Percentiles rank a stretch among this genome's conserved stretches.
Conservation (phyloP, 805 yeast species). For the Lipomyces oligophaga region DNA sequence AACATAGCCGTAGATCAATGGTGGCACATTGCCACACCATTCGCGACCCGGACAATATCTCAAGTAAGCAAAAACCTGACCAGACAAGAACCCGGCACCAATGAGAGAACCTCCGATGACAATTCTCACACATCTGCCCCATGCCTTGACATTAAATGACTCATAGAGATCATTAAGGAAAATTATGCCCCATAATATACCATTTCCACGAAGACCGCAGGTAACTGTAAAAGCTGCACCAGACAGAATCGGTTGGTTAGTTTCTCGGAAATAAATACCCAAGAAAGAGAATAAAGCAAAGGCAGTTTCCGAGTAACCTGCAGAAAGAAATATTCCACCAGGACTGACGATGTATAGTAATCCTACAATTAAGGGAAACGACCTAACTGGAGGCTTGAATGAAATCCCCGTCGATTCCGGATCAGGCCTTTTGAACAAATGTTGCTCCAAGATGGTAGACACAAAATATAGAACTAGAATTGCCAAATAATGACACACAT, state of each 20-base stretch:
- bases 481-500: slow-evolving; percentile 50
- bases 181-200: slow-evolving; percentile 65
- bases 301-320: slow-evolving; percentile 72
- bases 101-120: slow-evolving; percentile 57
- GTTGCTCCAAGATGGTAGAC: slow-evolving; percentile 38
- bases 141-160: background rate
- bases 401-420: background rate
- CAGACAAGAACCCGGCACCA: slow-evolving; percentile 44
- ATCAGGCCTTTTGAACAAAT: slow-evolving; percentile 25
- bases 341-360: slow-evolving; percentile 60
- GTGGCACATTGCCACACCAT: slow-evolving; percentile 66
- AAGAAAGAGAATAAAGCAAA: slow-evolving; percentile 58
- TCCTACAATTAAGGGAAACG: slow-evolving; percentile 40
- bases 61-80: slow-evolving; percentile 53
- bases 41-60: slow-evolving; percentile 70
- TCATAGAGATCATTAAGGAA: slow-evolving; percentile 54
- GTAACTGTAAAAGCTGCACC: slow-evolving; percentile 56
- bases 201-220: slow-evolving; percentile 69
- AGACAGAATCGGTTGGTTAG: slow-evolving; percentile 40
- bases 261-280: slow-evolving; percentile 54
- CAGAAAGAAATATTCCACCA: slow-evolving; percentile 72
- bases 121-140: slow-evolving; percentile 12
- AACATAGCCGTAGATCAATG: slow-evolving; percentile 64
- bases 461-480: slow-evolving; percentile 48
- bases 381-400: too few relatives aligned